Base-by-base conservation (phyloP, 805 yeast species). In the Cyberlindnera maclurae region DNA sequence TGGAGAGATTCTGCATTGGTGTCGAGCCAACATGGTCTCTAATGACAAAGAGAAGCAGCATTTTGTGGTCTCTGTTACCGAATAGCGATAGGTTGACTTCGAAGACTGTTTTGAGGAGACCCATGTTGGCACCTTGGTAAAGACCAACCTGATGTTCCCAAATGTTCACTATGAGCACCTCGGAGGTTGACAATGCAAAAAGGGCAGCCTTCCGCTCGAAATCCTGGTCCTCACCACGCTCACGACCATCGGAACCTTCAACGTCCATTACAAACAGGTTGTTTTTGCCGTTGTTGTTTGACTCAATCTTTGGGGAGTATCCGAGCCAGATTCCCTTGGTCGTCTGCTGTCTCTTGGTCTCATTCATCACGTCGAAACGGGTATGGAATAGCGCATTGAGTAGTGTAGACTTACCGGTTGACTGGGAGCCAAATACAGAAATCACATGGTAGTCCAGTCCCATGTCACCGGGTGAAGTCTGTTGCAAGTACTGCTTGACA, bases 241-340 rank as follows among this genome's bases (percentile, higher is more conserved):
- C 98, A 43, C 96, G 74, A 35, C 98, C 97, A 64, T 93, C 98
- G 1, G 97, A 89, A 35, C 98, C 98, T 63, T 93, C 98, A n/a
- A 93, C 97, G 57, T 93, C 98, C 73, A 93, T 73, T 3, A 93
- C 94, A 44, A 86, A 71, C 10, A 87, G 67, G 17, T 43, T 41
- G 31, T 52, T 52, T 6, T 45, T 35, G 4, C 39, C 43, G 2
- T 39, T 28, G 2, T 57, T 39, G 10, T 53, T 41, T 4, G 59
- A 45, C 29, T 57, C 55, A 20, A 73, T 60, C 26, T 58, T 57
- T 28, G 63, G 62, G 0, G 84, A 77, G 48, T 70, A 75, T 2
- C 85, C 82, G 44, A 82, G 58, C 89, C 89, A 82, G 39, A 80
- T 79, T 33, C 94, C 94, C 52, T 82, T 82, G 2, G 94, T 84